Base-by-base conservation (phyloP, 805 yeast genomes). In the Pichia membranifaciens region DNA sequence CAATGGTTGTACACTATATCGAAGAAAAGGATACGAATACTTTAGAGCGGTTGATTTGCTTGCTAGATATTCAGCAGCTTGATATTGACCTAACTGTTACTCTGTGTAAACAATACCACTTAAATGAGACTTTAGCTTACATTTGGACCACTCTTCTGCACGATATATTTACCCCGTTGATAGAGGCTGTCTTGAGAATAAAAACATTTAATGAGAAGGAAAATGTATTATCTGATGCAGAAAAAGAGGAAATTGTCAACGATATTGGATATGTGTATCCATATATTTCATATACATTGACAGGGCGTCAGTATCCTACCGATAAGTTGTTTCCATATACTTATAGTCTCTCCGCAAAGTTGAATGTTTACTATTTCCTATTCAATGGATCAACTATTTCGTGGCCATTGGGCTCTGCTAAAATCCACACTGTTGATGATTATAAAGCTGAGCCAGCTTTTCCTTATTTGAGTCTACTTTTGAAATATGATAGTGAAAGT, bases 251-350 rank as follows among this genome's bases (percentile, higher is more conserved):
- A 12, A 17, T 51, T 16, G 47, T 47, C 2, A 31, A 49, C 3
- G 61, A 58, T 47, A 58, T 61, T 1, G 52, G 52, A 31, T 71
- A 70, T 51, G 67, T 79, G 2, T 83, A 68, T 55, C 73, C 81
- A 0, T 91, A 84, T 58, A 60, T 90, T 50, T 74, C 88, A 0
- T 84, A 79, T 56, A 67, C 81, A 10, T 67, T 87, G 23, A 82
- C 91, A 0, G 95, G 95, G 0, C 70, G 93, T 47, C 84, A 82
- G 49, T 91, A 82, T 60, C 97, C 97, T 0, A 80, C 84, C 1
- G 85, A 84, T 39, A 64, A 68, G 25, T 61, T 63, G 17, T 69
- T 83, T 20, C 67, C 61, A 3, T 63, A 59, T 8, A 58, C 54
- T 3, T 53, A 59, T 5, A 64, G 63, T n/a, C 47, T 57, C 1